Evolutionary conservation across 1,139 yeast species (phyloP).

Genomic region (Yamadazyma kanchanaburiensis): DNA sequence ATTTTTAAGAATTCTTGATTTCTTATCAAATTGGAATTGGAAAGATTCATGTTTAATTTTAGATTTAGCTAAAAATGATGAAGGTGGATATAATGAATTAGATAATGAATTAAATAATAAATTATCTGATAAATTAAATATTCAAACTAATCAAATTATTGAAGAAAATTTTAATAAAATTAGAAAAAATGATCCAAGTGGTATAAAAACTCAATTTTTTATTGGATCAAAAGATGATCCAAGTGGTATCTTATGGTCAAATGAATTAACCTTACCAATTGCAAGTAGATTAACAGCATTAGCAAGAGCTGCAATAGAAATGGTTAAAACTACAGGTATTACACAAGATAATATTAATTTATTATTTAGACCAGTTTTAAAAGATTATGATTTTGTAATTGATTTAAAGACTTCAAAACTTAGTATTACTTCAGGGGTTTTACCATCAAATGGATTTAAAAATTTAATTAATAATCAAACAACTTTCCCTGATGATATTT

Average conservation of each 20-base stretch:
- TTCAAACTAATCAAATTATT: conserved; percentile 60
- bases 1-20: conserved; percentile 68
- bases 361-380: conserved; percentile 74
- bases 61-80: conserved; percentile 60
- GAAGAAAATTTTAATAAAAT: conserved; percentile 61
- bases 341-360: conserved; percentile 46
- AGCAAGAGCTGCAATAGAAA: conserved; percentile 67
- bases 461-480: conserved; percentile 49
- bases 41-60: conserved; percentile 77
- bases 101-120: conserved; percentile 20
- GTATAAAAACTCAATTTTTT: conserved; percentile 74
- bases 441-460: conserved; percentile 53
- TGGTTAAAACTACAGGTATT: conserved; percentile 46
- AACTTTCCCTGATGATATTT: conserved; percentile 43
- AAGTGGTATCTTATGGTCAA: conserved; percentile 82
- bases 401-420: conserved; percentile 48
- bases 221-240: conserved; percentile 80
- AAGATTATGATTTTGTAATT: conserved; percentile 80
- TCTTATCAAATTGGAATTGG: conserved; percentile 91
- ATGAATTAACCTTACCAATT: conserved; percentile 66
- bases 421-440: conserved; percentile 51
- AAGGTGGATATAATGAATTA: conserved; percentile 12
- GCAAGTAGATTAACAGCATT: conserved; percentile 87
- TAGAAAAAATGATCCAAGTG: conserved; percentile 77
- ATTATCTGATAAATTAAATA: conserved; percentile 62